phyloP scores from a whole-genome alignment of 305 asterid species.

The Fraxinus xanthoxyloides region DNA sequence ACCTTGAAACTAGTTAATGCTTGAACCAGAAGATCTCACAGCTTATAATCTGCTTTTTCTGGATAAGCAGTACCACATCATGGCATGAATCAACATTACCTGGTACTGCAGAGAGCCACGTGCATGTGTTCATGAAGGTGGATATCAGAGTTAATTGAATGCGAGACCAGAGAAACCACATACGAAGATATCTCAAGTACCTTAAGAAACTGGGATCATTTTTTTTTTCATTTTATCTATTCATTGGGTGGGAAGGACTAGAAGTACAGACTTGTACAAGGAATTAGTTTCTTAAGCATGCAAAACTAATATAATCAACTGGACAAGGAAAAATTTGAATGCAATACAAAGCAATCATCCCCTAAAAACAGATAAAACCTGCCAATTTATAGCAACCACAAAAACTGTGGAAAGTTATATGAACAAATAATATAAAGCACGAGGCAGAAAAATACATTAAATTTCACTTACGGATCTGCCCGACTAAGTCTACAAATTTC shows the following conservation, averaged over 20 bases:
- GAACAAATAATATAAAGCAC: neutral
- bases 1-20: neutral
- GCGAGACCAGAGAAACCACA: neutral
- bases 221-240: neutral
- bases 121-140: neutral
- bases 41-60: neutral
- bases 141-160: neutral
- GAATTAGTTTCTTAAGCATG: neutral
- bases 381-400: neutral
- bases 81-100: neutral
- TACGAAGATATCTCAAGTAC: neutral
- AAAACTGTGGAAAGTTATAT: neutral
- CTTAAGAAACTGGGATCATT: neutral
- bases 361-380: constrained; percentile 2
- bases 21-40: neutral
- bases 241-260: neutral
- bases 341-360: constrained; percentile 12
- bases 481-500: constrained; percentile 85
- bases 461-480: constrained; percentile 92
- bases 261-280: neutral
- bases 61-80: neutral
- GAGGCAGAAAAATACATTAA: neutral
- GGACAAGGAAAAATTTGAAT: neutral
- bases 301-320: neutral
- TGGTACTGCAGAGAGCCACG: neutral